Evolutionary conservation across 2,329 filamentous ascomycete genomes (phyloP).

Genomic region (Hymenoscyphus salicellus): DNA sequence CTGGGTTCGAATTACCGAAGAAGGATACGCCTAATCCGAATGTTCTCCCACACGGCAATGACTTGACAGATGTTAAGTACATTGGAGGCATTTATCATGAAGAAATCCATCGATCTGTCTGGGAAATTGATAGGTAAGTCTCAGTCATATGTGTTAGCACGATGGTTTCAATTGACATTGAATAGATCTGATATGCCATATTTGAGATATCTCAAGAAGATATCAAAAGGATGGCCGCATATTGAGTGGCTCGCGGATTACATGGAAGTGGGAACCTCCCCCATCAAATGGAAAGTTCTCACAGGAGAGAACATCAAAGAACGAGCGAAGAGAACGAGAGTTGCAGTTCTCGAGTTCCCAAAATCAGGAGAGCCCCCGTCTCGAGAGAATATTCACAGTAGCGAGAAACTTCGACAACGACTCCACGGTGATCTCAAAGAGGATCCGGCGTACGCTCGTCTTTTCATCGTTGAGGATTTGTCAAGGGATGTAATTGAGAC

Average conservation of each 20-base stretch:
- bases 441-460: conserved; percentile 7
- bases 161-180: background rate
- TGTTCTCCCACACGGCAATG: conserved; percentile 7
- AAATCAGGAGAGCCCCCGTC: background rate
- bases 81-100: conserved; percentile 10
- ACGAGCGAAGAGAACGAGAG: conserved; percentile 9
- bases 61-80: background rate
- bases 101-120: conserved; percentile 3
- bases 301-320: background rate
- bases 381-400: conserved; percentile 2
- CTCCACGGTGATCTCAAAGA: background rate
- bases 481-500: conserved; percentile 11
- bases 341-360: conserved; percentile 11
- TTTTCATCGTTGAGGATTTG: conserved; percentile 21
- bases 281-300: conserved; percentile 14
- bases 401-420: background rate
- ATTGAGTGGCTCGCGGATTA: conserved; percentile 14
- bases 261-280: conserved; percentile 17
- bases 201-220: conserved; percentile 7
- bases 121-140: conserved; percentile 11
- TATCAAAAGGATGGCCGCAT: conserved; percentile 14
- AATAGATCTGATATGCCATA: conserved; percentile 8
- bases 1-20: background rate
- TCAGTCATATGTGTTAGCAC: background rate
- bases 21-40: conserved; percentile 4